These are phyloP conservation scores for Santalum album DNA, from an alignment of 164 flowering plant genomes.

Conservation along the genomic window DNA sequence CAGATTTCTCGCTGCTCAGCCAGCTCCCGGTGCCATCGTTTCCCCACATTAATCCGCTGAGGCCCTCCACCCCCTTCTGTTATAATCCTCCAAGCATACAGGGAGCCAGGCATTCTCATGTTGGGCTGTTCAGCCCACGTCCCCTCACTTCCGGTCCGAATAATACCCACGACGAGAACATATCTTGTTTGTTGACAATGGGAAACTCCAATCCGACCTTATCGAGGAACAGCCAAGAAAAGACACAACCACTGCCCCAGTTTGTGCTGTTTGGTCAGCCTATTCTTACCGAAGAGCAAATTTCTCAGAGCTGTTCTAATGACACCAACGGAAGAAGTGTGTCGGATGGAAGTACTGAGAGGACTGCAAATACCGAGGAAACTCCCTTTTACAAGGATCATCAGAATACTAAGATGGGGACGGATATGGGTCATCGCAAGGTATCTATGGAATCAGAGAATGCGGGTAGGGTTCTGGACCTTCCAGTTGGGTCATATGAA, in stretches of 20 bases:
- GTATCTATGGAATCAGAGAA: background rate
- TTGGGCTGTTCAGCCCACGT: conserved; percentile 22
- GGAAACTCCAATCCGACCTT: conserved; percentile 20
- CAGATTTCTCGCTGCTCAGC: conserved; percentile 21
- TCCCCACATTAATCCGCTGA: conserved; percentile 14
- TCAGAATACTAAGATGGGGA: conserved; percentile 31
- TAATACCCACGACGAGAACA: conserved; percentile 24
- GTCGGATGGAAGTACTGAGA: conserved; percentile 30
- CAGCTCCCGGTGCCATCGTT: conserved; percentile 32
- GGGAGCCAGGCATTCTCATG: conserved; percentile 70
- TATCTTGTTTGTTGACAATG: conserved; percentile 34
- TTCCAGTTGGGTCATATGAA: conserved; percentile 41
- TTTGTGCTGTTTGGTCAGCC: conserved; percentile 45
- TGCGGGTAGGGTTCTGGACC: conserved; percentile 32
- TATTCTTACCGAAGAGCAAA: conserved; percentile 35
- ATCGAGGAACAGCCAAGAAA: conserved; percentile 12
- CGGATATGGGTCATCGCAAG: conserved; percentile 28
- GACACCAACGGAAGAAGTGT: conserved; percentile 26
- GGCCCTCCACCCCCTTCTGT: conserved; percentile 24
- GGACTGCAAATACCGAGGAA: conserved; percentile 16
- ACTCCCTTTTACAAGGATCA: conserved; percentile 21
- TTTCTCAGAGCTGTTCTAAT: conserved; percentile 30
- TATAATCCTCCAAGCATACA: conserved; percentile 47
- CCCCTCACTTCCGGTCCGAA: conserved; percentile 28
- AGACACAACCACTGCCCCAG: conserved; percentile 14